A percentile compares a stretch with the other conserved stretches of the same genome.
Conservation (phyloP, 371 early-diverging fungal species). For the Polyrhizophydium stewartii region DNA sequence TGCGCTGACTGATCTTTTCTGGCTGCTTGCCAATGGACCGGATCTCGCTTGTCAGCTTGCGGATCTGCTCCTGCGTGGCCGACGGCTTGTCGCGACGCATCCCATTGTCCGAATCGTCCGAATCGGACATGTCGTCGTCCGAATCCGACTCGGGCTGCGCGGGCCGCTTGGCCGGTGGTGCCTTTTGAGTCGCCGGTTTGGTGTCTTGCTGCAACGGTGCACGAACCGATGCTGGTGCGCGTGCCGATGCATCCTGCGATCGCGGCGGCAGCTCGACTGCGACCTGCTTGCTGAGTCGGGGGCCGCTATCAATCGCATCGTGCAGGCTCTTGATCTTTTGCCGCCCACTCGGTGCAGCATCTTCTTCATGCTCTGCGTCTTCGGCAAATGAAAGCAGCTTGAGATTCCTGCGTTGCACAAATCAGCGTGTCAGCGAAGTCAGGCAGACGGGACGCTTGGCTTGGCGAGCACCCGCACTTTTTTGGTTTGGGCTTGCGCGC, state of each 20-base stretch:
- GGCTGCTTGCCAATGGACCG: slow-evolving; percentile 6
- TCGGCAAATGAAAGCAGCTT: slow-evolving; percentile 87
- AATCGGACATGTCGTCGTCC: slow-evolving; percentile 18
- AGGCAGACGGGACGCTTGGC: too few relatives aligned
- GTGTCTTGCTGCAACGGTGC: too few relatives aligned
- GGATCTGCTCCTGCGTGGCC: slow-evolving; percentile 5
- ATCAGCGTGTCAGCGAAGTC: background rate
- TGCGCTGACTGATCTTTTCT: too few relatives aligned
- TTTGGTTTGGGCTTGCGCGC: slow-evolving; percentile 60
- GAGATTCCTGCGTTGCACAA: slow-evolving; percentile 46
- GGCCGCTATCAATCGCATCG: slow-evolving; percentile 61
- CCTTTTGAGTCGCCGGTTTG: background rate
- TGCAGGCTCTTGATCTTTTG: slow-evolving; percentile 71
- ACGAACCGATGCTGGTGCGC: too few relatives aligned
- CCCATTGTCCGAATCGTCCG: slow-evolving; percentile 10
- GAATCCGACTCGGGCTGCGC: slow-evolving; percentile 6
- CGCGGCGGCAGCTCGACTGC: slow-evolving; percentile 17
- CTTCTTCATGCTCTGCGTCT: slow-evolving; percentile 59
- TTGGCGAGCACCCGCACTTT: slow-evolving; percentile 10
- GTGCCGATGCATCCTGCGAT: too few relatives aligned
- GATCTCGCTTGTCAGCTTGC: slow-evolving; percentile 8
- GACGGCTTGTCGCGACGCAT: background rate
- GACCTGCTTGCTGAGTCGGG: slow-evolving; percentile 46
- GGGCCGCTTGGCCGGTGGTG: slow-evolving; percentile 2
- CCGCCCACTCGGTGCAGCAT: slow-evolving; percentile 23